These are phyloP conservation scores for Borovskyia barvae DNA, from an alignment of 208 protist species.

Conservation along the genomic window DNA sequence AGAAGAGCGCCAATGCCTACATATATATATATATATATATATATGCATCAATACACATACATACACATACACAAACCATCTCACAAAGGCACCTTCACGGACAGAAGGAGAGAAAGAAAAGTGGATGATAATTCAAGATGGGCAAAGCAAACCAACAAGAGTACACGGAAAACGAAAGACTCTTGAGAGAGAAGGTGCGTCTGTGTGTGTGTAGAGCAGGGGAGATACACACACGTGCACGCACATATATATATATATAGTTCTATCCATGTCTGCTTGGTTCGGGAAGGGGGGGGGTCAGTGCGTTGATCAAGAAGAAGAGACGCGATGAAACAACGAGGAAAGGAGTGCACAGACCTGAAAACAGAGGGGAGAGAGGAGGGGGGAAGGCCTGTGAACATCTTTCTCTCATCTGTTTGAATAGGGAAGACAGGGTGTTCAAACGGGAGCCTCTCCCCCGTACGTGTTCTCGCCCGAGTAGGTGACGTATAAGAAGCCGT, in stretches of 20 bases:
- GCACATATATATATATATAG: too few relatives aligned
- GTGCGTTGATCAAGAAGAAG: too few relatives aligned
- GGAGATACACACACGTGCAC: background rate
- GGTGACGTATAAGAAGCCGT: constrained; percentile 92
- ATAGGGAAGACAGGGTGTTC: background rate
- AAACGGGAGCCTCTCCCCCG: constrained; percentile 39
- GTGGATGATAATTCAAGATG: background rate
- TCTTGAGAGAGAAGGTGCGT: background rate
- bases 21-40: background rate
- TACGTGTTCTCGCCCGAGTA: constrained; percentile 91
- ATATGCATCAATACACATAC: background rate
- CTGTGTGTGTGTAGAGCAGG: background rate
- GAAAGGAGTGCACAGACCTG: too few relatives aligned
- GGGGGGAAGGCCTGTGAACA: too few relatives aligned
- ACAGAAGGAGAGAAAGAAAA: background rate
- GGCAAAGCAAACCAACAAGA: background rate
- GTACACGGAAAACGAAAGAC: background rate
- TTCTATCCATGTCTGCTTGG: too few relatives aligned
- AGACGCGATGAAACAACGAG: too few relatives aligned
- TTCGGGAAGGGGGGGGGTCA: too few relatives aligned
- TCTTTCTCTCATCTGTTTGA: background rate
- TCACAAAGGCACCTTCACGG: too few relatives aligned
- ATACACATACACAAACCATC: background rate
- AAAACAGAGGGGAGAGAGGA: too few relatives aligned
- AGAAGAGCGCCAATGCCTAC: background rate